Percentiles rank a stretch among this genome's conserved stretches.
Conservation (phyloP, 345 rosid genomes). For the Eutrema yunnanense region DNA sequence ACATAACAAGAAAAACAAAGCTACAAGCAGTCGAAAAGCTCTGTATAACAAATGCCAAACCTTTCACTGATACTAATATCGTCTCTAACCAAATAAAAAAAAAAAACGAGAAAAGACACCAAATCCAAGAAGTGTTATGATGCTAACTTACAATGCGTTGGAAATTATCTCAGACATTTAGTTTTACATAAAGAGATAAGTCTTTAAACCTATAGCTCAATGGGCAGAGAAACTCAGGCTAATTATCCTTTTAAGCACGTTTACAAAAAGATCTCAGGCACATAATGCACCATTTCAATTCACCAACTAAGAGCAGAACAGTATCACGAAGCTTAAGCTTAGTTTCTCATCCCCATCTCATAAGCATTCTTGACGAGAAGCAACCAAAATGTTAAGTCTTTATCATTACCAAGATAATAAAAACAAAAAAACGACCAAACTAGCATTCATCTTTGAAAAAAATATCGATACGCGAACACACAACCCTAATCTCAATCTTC, state of each 20-base stretch:
- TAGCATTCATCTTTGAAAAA: background rate
- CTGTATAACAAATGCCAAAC: background rate
- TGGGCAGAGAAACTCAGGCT: background rate
- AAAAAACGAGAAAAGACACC: background rate
- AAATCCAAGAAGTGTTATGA: background rate
- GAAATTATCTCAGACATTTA: too few relatives aligned
- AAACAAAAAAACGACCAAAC: background rate
- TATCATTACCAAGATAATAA: too few relatives aligned
- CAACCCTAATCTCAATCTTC: constrained; percentile 10
- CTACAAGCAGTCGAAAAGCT: background rate
- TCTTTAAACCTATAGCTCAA: background rate
- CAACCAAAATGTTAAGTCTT: background rate
- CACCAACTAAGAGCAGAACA: background rate
- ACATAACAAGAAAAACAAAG: background rate
- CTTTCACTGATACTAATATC: background rate
- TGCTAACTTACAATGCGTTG: background rate
- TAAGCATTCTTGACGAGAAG: background rate
- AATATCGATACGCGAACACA: background rate
- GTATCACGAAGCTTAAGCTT: background rate
- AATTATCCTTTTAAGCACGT: background rate
- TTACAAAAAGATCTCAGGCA: background rate
- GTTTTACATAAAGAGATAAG: background rate
- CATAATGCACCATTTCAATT: background rate
- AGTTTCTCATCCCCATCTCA: background rate
- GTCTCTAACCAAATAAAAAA: background rate